Conservation (phyloP, 495 filamentous ascomycete species). For the Lepraria neglecta region DNA sequence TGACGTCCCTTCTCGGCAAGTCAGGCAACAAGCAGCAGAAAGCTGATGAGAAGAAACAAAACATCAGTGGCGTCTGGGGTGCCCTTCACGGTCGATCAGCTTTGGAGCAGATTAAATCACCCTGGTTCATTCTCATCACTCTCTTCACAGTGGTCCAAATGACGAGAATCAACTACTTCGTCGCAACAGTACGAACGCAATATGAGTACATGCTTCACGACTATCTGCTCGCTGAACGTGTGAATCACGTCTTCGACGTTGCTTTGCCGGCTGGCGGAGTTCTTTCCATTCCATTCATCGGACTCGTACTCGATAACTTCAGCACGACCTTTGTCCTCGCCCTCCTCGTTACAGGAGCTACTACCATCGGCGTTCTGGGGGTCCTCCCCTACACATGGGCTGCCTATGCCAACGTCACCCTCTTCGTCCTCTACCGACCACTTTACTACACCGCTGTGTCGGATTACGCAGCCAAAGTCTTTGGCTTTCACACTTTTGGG, state of each 20-base stretch:
- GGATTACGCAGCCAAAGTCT: slow-evolving; percentile 92
- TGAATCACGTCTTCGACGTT: slow-evolving; percentile 86
- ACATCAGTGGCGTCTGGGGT: slow-evolving; percentile 76
- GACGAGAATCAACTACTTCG: slow-evolving; percentile 96
- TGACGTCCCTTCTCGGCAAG: slow-evolving; percentile 59
- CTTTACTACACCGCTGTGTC: slow-evolving; percentile 51
- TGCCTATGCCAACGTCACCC: slow-evolving; percentile 68
- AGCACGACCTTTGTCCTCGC: slow-evolving; percentile 68
- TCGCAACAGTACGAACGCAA: slow-evolving; percentile 81
- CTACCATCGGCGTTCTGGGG: slow-evolving; percentile 71
- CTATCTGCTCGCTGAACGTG: slow-evolving; percentile 48
- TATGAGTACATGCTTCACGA: slow-evolving; percentile 71
- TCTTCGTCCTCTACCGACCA: slow-evolving; percentile 62
- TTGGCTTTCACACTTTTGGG: slow-evolving; percentile 91
- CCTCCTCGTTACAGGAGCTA: slow-evolving; percentile 65
- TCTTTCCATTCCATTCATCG: slow-evolving; percentile 80
- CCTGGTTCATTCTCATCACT: slow-evolving; percentile 85
- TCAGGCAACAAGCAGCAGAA: slow-evolving; percentile 48
- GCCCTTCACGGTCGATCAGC: slow-evolving; percentile 74
- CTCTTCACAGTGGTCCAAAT: slow-evolving; percentile 86
- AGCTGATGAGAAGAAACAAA: slow-evolving; percentile 49
- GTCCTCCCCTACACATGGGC: slow-evolving; percentile 62
- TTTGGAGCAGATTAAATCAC: slow-evolving; percentile 64
- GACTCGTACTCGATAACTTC: slow-evolving; percentile 69
- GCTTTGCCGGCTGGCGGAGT: slow-evolving; percentile 84